Evolutionary conservation across 306 rosid genomes (phyloP).

Genomic region (Benincasa hispida): DNA sequence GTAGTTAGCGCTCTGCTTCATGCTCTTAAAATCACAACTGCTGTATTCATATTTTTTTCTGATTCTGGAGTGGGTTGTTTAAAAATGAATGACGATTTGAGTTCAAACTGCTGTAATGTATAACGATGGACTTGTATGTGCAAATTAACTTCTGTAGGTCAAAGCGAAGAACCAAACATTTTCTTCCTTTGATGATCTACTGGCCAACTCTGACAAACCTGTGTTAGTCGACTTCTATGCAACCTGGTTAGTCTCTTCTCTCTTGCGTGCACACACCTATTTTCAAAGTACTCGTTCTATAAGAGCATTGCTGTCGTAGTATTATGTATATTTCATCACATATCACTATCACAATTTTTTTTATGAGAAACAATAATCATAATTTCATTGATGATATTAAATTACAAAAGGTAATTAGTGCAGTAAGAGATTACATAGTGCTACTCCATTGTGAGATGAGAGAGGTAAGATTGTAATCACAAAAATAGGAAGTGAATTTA

Average conservation of each 20-base stretch:
- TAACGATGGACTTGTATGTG: not conserved
- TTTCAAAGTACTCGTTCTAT: not conserved
- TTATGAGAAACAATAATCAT: too few relatives aligned
- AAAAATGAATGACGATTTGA: not conserved
- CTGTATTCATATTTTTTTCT: not conserved
- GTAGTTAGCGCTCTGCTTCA: not conserved
- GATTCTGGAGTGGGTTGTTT: not conserved
- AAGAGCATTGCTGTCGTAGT: not conserved
- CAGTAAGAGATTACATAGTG: too few relatives aligned
- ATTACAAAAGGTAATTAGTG: too few relatives aligned
- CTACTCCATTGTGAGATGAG: too few relatives aligned
- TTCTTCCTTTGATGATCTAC: constrained; percentile 73
- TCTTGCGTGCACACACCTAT: not conserved
- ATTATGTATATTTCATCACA: not conserved
- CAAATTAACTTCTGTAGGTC: constrained; percentile 35
- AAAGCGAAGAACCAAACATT: constrained; percentile 73
- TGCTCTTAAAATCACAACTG: not conserved
- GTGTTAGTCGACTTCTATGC: constrained; percentile 95
- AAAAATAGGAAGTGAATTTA: too few relatives aligned
- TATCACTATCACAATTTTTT: too few relatives aligned
- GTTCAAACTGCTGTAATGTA: not conserved
- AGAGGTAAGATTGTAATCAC: too few relatives aligned
- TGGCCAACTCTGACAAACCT: constrained; percentile 59
- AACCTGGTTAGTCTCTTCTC: constrained; percentile 48
- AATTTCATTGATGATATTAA: too few relatives aligned